Base-by-base conservation (phyloP, 352 stramenopile genomes). In the Phytopythium montanum region DNA sequence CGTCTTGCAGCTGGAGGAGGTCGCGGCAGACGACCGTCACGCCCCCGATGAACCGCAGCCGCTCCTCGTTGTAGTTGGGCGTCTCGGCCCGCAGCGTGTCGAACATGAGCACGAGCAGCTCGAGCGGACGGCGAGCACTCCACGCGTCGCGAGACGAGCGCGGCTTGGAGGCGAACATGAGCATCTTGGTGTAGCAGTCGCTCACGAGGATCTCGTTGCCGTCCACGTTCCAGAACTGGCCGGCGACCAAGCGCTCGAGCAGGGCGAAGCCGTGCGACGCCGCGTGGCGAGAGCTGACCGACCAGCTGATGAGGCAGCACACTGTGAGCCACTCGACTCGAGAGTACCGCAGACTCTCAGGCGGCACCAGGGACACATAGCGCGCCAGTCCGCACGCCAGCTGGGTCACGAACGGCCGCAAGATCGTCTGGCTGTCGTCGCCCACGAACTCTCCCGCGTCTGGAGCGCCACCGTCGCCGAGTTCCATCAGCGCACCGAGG, bases 221-320 rank as follows among this genome's bases (percentile, higher is more conserved):
- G 3, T 76, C 67, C 21, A 61, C 58, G 38, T 70, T 74, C 81
- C 81, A 91, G 12, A 89, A 73, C 38, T 80, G 69, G 39, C 72
- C 65, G 5, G 59, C 68, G 29, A 92, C 78, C 7, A 92, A 70
- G 2, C 73, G 75, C 26, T 90, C 76, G n/a, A 92, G 54, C 8
- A 92, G 68, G 26, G 69, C 68, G 49, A 92, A 90, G 3, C 64
- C 82, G 28, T 88, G 78, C 3, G 68, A 62, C 4, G 82, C 69
- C n/a, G 78, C 82, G 14, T 84, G 60, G 25, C 66, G 61, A 42
- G 64, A 62, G 29, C 55, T 56, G 12, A 81, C 70, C 3, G 79
- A 88, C 76, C 65, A 88, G 36, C 69, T 79, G 34, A 92, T 81
- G 31, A 92, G 49, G 39, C 73, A 81, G 26, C 70, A 86, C 19